A percentile compares a stretch with the other conserved stretches of the same genome.
phyloP scores from a whole-genome alignment of 495 filamentous ascomycete genomes.

The Penicillium paradoxum region DNA sequence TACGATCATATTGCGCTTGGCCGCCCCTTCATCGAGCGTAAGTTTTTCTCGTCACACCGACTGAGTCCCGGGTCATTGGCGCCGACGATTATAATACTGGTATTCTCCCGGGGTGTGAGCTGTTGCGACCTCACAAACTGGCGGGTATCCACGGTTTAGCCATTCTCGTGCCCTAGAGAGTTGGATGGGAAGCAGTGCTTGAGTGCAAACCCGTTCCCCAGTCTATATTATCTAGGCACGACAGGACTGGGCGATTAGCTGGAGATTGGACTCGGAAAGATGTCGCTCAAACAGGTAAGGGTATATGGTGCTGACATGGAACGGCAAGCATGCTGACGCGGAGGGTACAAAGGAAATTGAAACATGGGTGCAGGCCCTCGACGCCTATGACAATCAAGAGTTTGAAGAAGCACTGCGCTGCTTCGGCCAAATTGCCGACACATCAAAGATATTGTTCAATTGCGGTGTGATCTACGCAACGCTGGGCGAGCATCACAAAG shows the following conservation, averaged over 20 bases:
- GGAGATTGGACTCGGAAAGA: constrained; percentile 3
- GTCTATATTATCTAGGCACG: neutral
- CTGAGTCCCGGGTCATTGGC: neutral
- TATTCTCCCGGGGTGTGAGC: neutral
- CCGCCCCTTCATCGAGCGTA: neutral
- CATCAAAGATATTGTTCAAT: constrained; percentile 98
- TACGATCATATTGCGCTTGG: constrained; percentile 2
- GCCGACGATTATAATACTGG: constrained; percentile 11
- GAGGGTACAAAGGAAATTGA: constrained; percentile 96
- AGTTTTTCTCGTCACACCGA: constrained; percentile 9
- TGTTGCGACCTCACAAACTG: neutral
- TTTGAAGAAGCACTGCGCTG: constrained; percentile 79
- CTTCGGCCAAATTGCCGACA: constrained; percentile 87
- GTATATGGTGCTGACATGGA: constrained; percentile 17
- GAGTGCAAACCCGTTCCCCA: neutral
- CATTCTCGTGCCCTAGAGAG: constrained; percentile 1
- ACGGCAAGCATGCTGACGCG: too few relatives aligned
- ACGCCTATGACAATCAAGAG: constrained; percentile 91
- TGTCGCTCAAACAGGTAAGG: constrained; percentile 44
- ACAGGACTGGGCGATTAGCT: neutral
- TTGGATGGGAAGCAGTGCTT: constrained; percentile 2
- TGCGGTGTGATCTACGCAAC: constrained; percentile 98
- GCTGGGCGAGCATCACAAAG: constrained; percentile 91
- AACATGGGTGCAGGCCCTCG: constrained; percentile 91
- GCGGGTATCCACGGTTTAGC: neutral